Percentiles rank a stretch among this genome's conserved stretches.
Conservation (phyloP, 169 alveolate species). For the Babesia microti region DNA sequence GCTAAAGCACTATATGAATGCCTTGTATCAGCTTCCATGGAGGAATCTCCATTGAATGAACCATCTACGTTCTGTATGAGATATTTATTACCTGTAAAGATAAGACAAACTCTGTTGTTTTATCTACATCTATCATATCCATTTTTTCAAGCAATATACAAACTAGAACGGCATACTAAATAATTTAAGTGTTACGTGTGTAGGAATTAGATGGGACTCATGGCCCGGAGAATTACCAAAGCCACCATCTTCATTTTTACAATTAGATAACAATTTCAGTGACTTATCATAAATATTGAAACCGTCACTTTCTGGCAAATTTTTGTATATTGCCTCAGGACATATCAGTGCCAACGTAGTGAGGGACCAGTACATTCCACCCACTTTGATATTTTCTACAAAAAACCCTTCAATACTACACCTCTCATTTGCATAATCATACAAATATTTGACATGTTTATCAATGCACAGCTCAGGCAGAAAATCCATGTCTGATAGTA, state of each 20-base stretch:
- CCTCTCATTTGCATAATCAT: conserved; percentile 22
- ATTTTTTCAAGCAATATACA: conserved; percentile 59
- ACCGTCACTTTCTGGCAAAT: conserved; percentile 23
- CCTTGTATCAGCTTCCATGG: conserved; percentile 89
- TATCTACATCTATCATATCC: conserved; percentile 57
- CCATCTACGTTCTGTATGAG: conserved; percentile 80
- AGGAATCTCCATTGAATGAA: conserved; percentile 80
- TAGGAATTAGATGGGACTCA: conserved; percentile 54
- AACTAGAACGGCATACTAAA: conserved; percentile 73
- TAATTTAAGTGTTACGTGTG: conserved; percentile 30
- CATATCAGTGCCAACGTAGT: conserved; percentile 47
- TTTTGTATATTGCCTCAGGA: too few relatives aligned
- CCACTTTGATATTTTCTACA: conserved; percentile 53
- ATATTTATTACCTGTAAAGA: conserved; percentile 41
- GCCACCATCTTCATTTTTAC: conserved; percentile 55
- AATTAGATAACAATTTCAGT: conserved; percentile 16
- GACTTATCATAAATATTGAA: conserved; percentile 40
- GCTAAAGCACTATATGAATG: conserved; percentile 84
- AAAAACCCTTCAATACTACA: conserved; percentile 53
- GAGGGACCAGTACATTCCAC: conserved; percentile 55
- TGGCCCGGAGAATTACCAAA: conserved; percentile 54
- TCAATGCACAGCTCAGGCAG: conserved; percentile 7
- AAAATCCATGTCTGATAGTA: conserved; percentile 2
- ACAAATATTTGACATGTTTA: conserved; percentile 26
- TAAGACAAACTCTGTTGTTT: conserved; percentile 66